Base-by-base conservation (phyloP, 2,329 filamentous ascomycete species). In the Ascochyta lentis region DNA sequence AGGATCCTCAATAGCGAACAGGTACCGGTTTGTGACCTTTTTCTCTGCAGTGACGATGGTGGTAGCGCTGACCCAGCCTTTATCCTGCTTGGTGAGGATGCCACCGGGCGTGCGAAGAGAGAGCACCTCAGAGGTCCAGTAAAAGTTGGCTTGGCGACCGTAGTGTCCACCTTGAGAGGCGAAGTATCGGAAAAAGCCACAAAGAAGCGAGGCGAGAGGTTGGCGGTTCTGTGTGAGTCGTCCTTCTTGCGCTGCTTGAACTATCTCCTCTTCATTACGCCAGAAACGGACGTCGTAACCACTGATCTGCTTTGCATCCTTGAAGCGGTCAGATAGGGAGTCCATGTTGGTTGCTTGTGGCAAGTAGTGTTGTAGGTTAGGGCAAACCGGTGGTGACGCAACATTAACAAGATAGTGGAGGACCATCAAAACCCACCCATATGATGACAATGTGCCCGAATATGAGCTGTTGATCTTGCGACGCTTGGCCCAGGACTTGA, bases 371-470 rank as follows among this genome's bases (percentile, higher is more conserved):
- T 96, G 92, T 2, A 97, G 81, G 68, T 97, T 96, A 0, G 90
- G 91, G 54, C 91, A 87, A 16, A 97, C 89, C 49, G 92, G 91
- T 0, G 93, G 92, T 43, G 86, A 81, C 1, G 85, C 89, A 48
- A 96, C 76, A 65, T 96, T 96, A 68, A 95, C 86, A 26, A 96
- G 84, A 69, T 94, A 96, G 75, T 97, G 93, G 15, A 96, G 79
- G 4, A 96, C 87, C 92, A 97, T 96, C 35, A 96, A 79, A 5
- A 95, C 91, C 75, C 94, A 97, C 45, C 93, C 92, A 68, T 96
- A 96, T 63, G 90, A 94, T 48, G 90, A 93, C 16, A 97, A 79
- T 0, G 92, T 96, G 38, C 93, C 92, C 34, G 88, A 88, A 70
- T 96, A 96, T 2, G 91, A 87, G 38, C 88, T 91, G 76, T 96